Conservation (phyloP, 768 basidiomycete species). For the Lactarius evosmus region DNA sequence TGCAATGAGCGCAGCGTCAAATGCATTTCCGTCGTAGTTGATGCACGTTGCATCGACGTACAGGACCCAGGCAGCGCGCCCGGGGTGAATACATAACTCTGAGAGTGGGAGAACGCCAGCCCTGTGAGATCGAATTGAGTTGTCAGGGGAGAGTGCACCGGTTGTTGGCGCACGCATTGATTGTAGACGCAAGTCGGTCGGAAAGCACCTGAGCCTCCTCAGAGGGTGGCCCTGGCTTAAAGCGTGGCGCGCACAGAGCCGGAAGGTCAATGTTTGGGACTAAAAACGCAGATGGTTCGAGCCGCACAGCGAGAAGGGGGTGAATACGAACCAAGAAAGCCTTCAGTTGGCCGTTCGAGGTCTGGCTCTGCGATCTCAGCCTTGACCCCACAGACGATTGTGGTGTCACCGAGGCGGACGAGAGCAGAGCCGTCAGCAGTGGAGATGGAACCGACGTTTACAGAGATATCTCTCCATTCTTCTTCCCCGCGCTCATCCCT, state of each 20-base stretch:
- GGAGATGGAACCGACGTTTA: conserved; percentile 88
- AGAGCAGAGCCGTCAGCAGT: conserved; percentile 93
- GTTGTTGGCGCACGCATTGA: conserved; percentile 59
- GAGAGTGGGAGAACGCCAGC: conserved; percentile 61
- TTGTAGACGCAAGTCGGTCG: conserved; percentile 70
- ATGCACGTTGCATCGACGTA: conserved; percentile 95
- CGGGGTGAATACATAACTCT: conserved; percentile 75
- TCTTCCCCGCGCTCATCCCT: conserved; percentile 74
- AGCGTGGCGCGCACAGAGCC: conserved; percentile 87
- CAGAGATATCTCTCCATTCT: conserved; percentile 69
- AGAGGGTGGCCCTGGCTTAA: conserved; percentile 92
- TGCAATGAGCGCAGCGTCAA: conserved; percentile 85
- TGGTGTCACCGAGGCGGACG: conserved; percentile 89
- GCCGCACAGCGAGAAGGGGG: not conserved
- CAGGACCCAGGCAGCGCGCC: conserved; percentile 86
- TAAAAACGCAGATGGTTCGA: conserved; percentile 32
- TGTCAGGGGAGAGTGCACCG: not conserved
- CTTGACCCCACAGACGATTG: conserved; percentile 92
- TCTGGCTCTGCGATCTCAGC: conserved; percentile 93
- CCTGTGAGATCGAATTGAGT: conserved; percentile 39
- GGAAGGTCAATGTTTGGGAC: conserved; percentile 96
- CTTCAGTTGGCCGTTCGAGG: conserved; percentile 65
- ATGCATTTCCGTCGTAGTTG: conserved; percentile 95
- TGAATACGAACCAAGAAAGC: conserved; percentile 69
- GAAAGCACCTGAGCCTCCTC: conserved; percentile 94